These are phyloP conservation scores for Colletotrichum orbiculare DNA, from an alignment of 2,329 filamentous ascomycete species.

Conservation along the genomic window DNA sequence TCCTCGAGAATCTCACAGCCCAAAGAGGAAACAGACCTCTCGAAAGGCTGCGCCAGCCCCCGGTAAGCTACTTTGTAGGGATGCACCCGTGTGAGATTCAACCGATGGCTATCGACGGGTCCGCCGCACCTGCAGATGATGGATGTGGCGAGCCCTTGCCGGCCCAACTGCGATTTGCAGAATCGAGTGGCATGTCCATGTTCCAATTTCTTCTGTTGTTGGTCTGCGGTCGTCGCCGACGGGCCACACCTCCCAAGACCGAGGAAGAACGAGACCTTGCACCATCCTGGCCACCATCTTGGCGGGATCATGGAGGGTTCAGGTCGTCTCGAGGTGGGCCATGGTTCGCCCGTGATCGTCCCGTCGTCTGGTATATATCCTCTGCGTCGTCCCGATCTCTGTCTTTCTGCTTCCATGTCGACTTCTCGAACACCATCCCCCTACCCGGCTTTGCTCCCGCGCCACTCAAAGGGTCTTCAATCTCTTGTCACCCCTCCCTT, in stretches of 20 bases:
- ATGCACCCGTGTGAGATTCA: conserved; percentile 13
- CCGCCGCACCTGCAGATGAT: conserved; percentile 14
- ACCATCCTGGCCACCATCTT: conserved; percentile 4
- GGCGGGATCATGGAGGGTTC: conserved; percentile 4
- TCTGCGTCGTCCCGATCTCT: neutral
- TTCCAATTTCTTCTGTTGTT: conserved; percentile 17
- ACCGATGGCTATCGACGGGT: conserved; percentile 8
- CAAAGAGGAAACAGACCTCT: neutral
- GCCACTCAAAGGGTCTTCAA: conserved; percentile 22
- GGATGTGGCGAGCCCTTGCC: conserved; percentile 21
- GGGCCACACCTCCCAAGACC: conserved; percentile 2
- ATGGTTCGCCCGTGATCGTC: conserved; percentile 1
- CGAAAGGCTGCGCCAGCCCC: neutral
- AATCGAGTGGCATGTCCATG: conserved; percentile 22
- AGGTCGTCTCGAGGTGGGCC: neutral
- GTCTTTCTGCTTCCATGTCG: conserved; percentile 18
- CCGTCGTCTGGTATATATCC: conserved; percentile 29
- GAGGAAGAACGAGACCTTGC: neutral
- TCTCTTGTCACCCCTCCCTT: neutral
- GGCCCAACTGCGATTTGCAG: conserved; percentile 23
- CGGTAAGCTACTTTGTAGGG: neutral
- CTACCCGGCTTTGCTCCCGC: conserved; percentile 24
- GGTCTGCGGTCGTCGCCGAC: conserved; percentile 4
- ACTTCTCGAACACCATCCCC: conserved; percentile 26
- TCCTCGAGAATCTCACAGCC: neutral